Percentiles rank a stretch among this genome's conserved stretches.
Conservation (phyloP, 208 protist species). For the Trypanosoma melophagium region DNA sequence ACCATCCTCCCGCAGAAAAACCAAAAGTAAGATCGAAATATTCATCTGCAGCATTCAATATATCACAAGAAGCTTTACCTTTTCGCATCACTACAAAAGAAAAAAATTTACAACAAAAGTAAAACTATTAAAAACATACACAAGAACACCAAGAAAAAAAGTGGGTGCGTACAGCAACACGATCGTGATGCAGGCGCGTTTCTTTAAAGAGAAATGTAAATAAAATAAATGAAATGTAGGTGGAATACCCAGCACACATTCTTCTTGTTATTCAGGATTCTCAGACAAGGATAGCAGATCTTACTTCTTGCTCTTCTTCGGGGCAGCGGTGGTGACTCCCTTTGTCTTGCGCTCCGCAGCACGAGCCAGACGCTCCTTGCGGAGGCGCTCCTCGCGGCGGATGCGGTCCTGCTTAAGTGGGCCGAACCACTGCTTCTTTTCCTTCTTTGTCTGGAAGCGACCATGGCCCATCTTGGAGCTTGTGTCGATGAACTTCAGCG, state of each 20-base stretch:
- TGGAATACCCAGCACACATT: neutral
- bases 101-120: constrained; percentile 14
- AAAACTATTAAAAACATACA: neutral
- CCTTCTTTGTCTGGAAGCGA: constrained; percentile 98
- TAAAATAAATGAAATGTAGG: neutral
- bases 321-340: constrained; percentile 23
- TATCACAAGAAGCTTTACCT: neutral
- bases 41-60: neutral
- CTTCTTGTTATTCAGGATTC: neutral
- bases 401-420: constrained; percentile 92
- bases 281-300: neutral
- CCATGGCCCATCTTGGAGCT: constrained; percentile 99
- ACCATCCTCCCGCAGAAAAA: constrained; percentile 78
- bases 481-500: constrained; percentile 99
- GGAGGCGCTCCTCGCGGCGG: constrained; percentile 78
- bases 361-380: constrained; percentile 79
- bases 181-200: too few relatives aligned
- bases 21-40: constrained; percentile 63
- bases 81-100: constrained; percentile 3
- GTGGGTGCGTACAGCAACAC: too few relatives aligned
- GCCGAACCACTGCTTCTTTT: constrained; percentile 98
- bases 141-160: too few relatives aligned
- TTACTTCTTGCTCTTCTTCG: constrained; percentile 34
- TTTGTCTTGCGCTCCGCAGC: constrained; percentile 76
- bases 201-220: too few relatives aligned